A percentile compares a stretch with the other conserved stretches of the same genome.
Conservation (phyloP, 768 basidiomycete genomes). For the Lactarius sp. region DNA sequence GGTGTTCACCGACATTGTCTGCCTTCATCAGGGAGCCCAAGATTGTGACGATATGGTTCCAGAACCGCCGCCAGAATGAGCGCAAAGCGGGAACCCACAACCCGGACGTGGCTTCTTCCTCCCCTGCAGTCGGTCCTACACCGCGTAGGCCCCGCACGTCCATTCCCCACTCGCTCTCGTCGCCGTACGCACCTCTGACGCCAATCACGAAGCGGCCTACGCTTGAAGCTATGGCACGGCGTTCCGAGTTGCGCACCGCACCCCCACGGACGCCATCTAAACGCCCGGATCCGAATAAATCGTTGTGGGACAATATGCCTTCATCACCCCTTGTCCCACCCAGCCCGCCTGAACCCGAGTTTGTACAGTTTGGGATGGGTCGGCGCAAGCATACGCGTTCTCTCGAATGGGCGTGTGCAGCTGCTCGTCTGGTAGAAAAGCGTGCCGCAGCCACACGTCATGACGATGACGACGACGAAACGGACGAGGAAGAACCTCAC, state of each 20-base stretch:
- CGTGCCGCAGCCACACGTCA: conserved; percentile 29
- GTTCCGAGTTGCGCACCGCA: conserved; percentile 30
- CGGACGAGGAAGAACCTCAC: conserved; percentile 55
- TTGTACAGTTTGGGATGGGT: conserved; percentile 29
- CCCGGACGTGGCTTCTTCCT: background rate
- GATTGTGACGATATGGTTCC: conserved; percentile 36
- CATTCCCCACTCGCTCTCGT: conserved; percentile 7
- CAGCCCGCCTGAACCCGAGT: conserved; percentile 28
- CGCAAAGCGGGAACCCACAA: conserved; percentile 21
- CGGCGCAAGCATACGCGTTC: conserved; percentile 25
- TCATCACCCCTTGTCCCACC: conserved; percentile 23
- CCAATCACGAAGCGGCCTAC: conserved; percentile 27
- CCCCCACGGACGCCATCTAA: conserved; percentile 27
- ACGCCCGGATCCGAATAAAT: conserved; percentile 22
- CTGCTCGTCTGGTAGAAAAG: conserved; percentile 40
- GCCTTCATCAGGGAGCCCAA: conserved; percentile 27
- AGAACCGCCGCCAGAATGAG: conserved; percentile 33
- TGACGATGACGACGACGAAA: conserved; percentile 39
- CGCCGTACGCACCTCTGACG: conserved; percentile 22
- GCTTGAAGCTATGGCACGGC: conserved; percentile 34
- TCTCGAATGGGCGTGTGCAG: conserved; percentile 39
- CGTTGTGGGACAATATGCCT: conserved; percentile 25
- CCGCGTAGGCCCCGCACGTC: conserved; percentile 9
- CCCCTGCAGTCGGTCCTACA: conserved; percentile 1
- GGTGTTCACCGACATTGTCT: too few relatives aligned